These are phyloP conservation scores for Wickerhamiella dianesei DNA, from an alignment of 805 yeast genomes.

Conservation along the genomic window DNA sequence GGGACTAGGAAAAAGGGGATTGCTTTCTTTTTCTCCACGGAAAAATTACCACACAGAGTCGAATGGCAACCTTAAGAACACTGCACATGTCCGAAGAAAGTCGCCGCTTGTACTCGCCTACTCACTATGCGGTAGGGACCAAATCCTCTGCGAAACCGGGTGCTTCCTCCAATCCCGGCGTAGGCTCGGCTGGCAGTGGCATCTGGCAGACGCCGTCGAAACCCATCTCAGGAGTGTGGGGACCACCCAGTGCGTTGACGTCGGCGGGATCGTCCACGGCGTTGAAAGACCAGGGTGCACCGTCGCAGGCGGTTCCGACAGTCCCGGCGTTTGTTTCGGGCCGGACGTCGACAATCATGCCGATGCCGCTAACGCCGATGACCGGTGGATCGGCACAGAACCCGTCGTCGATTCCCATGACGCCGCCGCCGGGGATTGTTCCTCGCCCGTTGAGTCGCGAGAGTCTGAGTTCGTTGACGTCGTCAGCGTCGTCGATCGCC, in stretches of 20 bases:
- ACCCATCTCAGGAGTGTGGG: background rate
- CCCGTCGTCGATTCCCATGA: background rate
- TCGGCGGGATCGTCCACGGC: background rate
- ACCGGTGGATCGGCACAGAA: background rate
- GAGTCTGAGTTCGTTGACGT: background rate
- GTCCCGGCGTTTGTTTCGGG: background rate
- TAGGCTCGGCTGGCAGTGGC: background rate
- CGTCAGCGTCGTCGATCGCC: background rate
- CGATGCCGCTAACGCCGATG: background rate
- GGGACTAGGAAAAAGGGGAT: background rate
- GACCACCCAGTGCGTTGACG: background rate
- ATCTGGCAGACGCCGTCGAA: background rate
- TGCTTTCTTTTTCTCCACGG: background rate
- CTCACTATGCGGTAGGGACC: background rate
- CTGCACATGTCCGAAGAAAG: background rate
- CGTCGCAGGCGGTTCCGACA: background rate
- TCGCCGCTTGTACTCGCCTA: constrained; percentile 1
- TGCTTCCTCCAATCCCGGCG: background rate
- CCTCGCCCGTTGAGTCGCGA: background rate
- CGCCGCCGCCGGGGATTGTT: background rate
- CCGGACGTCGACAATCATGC: background rate
- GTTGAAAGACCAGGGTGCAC: background rate
- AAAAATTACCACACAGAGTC: background rate
- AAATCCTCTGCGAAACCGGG: background rate
- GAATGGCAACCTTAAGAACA: background rate